Base-by-base conservation (phyloP, 768 basidiomycete genomes). In the Leucocoprinus birnbaumii region DNA sequence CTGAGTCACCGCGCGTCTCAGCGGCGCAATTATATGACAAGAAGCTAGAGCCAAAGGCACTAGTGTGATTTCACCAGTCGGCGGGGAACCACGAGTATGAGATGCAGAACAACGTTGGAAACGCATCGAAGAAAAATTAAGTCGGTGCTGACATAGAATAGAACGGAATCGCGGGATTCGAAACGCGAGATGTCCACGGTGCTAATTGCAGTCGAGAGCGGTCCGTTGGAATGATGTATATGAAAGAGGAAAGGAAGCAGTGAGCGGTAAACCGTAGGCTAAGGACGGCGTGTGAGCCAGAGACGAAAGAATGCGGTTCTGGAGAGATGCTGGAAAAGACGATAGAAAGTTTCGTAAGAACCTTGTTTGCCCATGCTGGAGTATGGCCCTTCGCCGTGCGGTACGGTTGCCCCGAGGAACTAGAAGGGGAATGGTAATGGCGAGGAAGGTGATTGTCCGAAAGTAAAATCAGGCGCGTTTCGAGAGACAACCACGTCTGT, bases 391-490 rank as follows among this genome's bases (percentile, higher is more conserved):
- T 94, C n/a, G 90, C 85, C 10, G 93, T 94, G 57, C 71, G 78
- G 68, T 89, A 97, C 4, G 96, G 91, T 55, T 69, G 78, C 31
- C 97, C 97, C 3, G 92, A 93, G 10, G 89, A 89, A 71, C 94
- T 96, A 55, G 63, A 55, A 49, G 54, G 35, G 5, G 37, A 40
- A 22, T 14, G 18, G 21, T 16, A 40, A 48, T 38, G 51, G 26
- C 51, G 31, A 31, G 31, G 31, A 31, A 31, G 31, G 5, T 11
- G 31, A 5, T 31, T 31, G 31, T 24, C 56, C 25, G 34, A 22
- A 35, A 41, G 38, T 18, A 18, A 47, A 34, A 21, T 37, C 40
- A 8, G 41, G 14, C 16, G 31, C 7, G 35, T 48, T 24, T 6
- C 10, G 9, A 44, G 18, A 24, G n/a, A 18, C n/a, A 26, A 43